Conservation (phyloP, 2,329 filamentous ascomycete genomes). For the Aspergillus chevalieri region DNA sequence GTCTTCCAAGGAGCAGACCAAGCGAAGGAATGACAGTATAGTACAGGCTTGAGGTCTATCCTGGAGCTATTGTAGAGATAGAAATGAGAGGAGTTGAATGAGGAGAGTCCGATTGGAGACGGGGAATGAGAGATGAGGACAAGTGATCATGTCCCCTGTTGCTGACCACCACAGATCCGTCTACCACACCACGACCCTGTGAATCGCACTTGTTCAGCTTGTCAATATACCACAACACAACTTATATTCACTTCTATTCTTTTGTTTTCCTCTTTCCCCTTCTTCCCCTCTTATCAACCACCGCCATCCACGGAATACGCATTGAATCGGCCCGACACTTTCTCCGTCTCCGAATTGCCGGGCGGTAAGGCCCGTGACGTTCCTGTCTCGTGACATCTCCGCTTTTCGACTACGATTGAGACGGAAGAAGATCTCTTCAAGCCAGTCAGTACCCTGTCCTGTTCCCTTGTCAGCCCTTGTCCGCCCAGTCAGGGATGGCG, state of each 20-base stretch:
- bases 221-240: not conserved
- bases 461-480: not conserved
- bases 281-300: not conserved
- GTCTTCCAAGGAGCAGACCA: not conserved
- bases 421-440: no score
- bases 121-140: not conserved
- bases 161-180: not conserved
- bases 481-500: not conserved
- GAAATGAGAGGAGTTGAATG: not conserved
- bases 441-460: not conserved
- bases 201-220: not conserved
- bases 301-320: not conserved
- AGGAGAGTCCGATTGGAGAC: not conserved
- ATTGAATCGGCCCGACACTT: not conserved
- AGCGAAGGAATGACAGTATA: not conserved
- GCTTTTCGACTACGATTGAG: not conserved
- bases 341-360: constrained; percentile 10
- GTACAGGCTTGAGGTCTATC: not conserved
- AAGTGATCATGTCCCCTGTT: not conserved
- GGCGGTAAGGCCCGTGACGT: constrained; percentile 11
- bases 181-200: not conserved
- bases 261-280: not conserved
- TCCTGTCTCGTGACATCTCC: not conserved
- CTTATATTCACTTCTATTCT: not conserved
- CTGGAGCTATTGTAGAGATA: not conserved